These are phyloP conservation scores for Amorphotheca resinae DNA, from an alignment of 495 filamentous ascomycete genomes.

Conservation along the genomic window DNA sequence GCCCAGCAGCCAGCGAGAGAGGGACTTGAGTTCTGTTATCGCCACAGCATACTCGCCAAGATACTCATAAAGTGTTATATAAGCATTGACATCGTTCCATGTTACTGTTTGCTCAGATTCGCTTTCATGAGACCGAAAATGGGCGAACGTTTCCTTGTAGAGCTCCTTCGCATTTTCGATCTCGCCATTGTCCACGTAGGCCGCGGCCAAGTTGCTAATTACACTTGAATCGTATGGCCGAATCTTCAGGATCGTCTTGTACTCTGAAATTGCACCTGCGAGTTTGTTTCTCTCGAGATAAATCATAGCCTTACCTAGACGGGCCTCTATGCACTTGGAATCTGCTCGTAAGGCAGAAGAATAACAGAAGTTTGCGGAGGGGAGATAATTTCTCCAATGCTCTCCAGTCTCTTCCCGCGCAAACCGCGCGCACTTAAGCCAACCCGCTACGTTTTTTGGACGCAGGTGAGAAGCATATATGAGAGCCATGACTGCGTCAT, in stretches of 20 bases:
- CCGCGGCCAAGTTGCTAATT: slow-evolving; percentile 51
- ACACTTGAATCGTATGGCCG: slow-evolving; percentile 46
- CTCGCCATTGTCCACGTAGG: slow-evolving; percentile 47
- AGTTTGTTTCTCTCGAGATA: slow-evolving; percentile 44
- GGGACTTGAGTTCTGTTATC: slow-evolving; percentile 49
- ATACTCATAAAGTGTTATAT: slow-evolving; percentile 63
- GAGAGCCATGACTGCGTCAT: slow-evolving; percentile 53
- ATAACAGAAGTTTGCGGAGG: slow-evolving; percentile 55
- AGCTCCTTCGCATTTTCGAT: slow-evolving; percentile 42
- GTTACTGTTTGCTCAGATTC: slow-evolving; percentile 37
- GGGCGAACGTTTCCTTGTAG: slow-evolving; percentile 48
- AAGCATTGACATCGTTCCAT: slow-evolving; percentile 79
- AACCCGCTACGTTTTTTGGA: slow-evolving; percentile 52
- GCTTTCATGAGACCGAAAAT: slow-evolving; percentile 33
- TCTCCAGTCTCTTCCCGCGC: slow-evolving; percentile 49
- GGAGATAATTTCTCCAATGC: slow-evolving; percentile 35
- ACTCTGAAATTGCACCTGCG: slow-evolving; percentile 46
- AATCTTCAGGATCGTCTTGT: slow-evolving; percentile 47
- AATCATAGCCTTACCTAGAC: slow-evolving; percentile 47
- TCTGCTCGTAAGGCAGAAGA: slow-evolving; percentile 54
- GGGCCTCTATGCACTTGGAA: slow-evolving; percentile 40
- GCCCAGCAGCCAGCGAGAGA: slow-evolving; percentile 74
- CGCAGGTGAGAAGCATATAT: slow-evolving; percentile 61
- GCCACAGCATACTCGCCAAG: slow-evolving; percentile 48
- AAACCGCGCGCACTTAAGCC: slow-evolving; percentile 56